phyloP scores from a whole-genome alignment of 495 filamentous ascomycete genomes.

The Aspergillus haitiensis region DNA sequence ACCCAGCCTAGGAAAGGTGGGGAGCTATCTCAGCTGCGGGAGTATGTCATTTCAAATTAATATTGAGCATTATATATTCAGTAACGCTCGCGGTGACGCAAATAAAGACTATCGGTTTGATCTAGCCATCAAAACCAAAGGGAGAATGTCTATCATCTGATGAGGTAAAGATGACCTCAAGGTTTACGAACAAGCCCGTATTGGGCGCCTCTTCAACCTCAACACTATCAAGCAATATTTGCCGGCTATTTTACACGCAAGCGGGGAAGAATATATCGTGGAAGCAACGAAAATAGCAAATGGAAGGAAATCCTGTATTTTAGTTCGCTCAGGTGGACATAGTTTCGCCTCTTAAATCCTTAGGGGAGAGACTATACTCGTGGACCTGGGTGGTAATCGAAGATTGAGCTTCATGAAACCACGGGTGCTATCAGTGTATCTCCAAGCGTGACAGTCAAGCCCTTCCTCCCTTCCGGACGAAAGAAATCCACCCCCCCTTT shows the following conservation, averaged over 20 bases:
- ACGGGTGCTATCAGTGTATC: not conserved
- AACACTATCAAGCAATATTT: not conserved
- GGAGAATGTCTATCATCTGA: conserved; percentile 3
- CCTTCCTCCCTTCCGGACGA: no score
- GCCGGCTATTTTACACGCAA: not conserved
- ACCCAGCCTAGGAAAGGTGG: no score
- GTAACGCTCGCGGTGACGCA: no score
- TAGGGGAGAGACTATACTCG: not conserved
- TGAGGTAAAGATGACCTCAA: not conserved
- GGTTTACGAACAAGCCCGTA: conserved; percentile 5
- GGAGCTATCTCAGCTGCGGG: no score
- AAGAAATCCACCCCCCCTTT: not conserved
- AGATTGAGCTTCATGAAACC: not conserved
- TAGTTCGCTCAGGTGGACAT: conserved; percentile 2
- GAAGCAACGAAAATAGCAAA: not conserved
- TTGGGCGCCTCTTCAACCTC: conserved; percentile 1
- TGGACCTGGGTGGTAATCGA: not conserved
- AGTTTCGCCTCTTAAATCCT: conserved; percentile 3
- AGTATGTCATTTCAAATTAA: no score
- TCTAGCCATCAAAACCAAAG: not conserved
- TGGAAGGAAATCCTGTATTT: not conserved
- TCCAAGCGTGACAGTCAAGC: not conserved
- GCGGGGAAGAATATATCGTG: not conserved
- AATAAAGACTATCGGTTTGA: no score
- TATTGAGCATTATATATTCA: no score